phyloP scores from a whole-genome alignment of 306 rosid genomes.

The Benincasa hispida region DNA sequence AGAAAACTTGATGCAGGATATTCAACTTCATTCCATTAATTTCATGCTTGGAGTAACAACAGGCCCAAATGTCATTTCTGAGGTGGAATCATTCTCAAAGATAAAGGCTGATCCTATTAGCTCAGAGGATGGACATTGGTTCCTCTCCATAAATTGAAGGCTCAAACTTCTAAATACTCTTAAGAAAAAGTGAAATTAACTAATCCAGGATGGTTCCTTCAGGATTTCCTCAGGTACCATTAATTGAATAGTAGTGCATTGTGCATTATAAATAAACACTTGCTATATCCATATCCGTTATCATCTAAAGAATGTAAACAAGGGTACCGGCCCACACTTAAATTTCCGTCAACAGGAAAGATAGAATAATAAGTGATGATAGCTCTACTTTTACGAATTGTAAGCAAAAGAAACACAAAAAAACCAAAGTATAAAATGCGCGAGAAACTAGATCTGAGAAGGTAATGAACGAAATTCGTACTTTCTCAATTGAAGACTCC shows the following conservation, averaged over 20 bases:
- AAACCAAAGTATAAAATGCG: not conserved
- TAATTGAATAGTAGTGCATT: not conserved
- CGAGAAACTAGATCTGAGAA: not conserved
- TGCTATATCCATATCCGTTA: not conserved
- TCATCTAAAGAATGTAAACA: not conserved
- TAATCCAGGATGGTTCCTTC: not conserved
- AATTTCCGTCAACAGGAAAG: not conserved
- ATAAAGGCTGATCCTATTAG: not conserved
- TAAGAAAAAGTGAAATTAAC: not conserved
- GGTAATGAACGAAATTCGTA: conserved; percentile 11
- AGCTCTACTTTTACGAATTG: not conserved
- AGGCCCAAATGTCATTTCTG: not conserved
- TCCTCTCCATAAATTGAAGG: not conserved
- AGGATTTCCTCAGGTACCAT: not conserved
- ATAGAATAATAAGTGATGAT: not conserved
- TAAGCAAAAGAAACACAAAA: not conserved
- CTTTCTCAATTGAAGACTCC: conserved; percentile 69
- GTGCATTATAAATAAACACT: not conserved
- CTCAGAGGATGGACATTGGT: not conserved
- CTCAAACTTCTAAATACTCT: not conserved
- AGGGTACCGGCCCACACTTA: not conserved
- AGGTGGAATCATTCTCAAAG: not conserved
- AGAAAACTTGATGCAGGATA: not conserved
- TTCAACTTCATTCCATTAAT: not conserved
- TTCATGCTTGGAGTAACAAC: not conserved